These are phyloP conservation scores for Aspergillus spinulosporus DNA, from an alignment of 2,329 filamentous ascomycete genomes.

Conservation along the genomic window DNA sequence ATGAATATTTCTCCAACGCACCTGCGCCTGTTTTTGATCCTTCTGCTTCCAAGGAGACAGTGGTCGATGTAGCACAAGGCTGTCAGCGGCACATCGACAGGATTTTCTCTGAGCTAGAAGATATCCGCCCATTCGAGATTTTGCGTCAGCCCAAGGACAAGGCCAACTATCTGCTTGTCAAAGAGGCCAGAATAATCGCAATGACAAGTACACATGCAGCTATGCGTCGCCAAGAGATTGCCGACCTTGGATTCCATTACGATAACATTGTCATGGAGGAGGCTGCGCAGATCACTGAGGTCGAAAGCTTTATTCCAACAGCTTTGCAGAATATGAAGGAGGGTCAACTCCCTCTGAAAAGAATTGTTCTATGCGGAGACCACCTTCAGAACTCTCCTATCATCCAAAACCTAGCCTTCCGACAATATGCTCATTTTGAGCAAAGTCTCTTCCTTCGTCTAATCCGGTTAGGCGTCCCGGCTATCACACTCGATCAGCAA, in stretches of 20 bases:
- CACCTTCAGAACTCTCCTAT: slow-evolving; percentile 96
- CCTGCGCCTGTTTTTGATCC: slow-evolving; percentile 80
- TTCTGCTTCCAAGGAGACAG: slow-evolving; percentile 63
- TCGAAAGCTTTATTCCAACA: slow-evolving; percentile 93
- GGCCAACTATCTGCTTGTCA: slow-evolving; percentile 91
- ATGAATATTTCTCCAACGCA: slow-evolving; percentile 80
- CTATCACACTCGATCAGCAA: slow-evolving; percentile 87
- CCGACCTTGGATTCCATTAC: slow-evolving; percentile 89
- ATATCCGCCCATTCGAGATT: slow-evolving; percentile 94
- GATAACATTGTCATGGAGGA: slow-evolving; percentile 99
- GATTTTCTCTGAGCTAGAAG: slow-evolving; percentile 88
- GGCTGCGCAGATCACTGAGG: slow-evolving; percentile 94
- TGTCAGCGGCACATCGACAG: slow-evolving; percentile 87
- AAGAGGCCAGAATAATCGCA: slow-evolving; percentile 94
- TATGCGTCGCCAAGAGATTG: slow-evolving; percentile 88
- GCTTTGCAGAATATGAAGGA: slow-evolving; percentile 81
- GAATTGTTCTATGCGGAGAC: slow-evolving; percentile 90
- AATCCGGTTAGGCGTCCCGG: slow-evolving; percentile 87
- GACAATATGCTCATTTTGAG: slow-evolving; percentile 92
- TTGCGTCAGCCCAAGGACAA: slow-evolving; percentile 85
- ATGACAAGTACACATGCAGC: slow-evolving; percentile 99
- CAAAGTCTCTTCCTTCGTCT: slow-evolving; percentile 92
- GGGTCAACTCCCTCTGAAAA: slow-evolving; percentile 73
- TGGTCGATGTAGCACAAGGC: slow-evolving; percentile 74
- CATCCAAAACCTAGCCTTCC: slow-evolving; percentile 90